Evolutionary conservation across 305 asterid genomes (phyloP), one percentile per base, ranked within the genome.

Genomic region (Ruellia speciosa): DNA sequence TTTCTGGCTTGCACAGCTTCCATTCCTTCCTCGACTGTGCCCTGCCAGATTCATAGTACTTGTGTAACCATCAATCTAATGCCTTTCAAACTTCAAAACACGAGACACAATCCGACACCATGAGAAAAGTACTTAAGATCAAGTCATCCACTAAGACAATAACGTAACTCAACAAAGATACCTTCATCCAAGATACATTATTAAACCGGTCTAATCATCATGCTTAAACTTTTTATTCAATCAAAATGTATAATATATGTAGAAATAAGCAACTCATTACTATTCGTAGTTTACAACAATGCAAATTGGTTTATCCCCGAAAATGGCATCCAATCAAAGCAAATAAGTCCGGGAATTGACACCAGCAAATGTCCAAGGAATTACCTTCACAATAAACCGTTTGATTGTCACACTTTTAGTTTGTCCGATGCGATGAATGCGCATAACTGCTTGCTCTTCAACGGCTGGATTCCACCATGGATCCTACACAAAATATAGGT

Each of bases 401-500:
- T 72, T 88, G 71, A 92, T 88, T 46, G 19, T 61, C 64, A 92
- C 99, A 11, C 68, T 83, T 69, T 86, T 79, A 37, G 89, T 86
- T 72, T 92, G 99, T 66, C 99, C 97, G 48, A 92, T 86, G 45
- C 99, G 96, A 77, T 92, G 97, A 74, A 92, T 87, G 54, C 97
- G 94, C 99, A 92, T 92, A 40, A 92, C 96, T 33, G 99, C 97
- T 73, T 92, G 97, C 51, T 92, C 99, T 77, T 92, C 97, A 40
- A 92, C 97, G 49, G 99, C 99, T 28, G 97, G 96, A 78, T 92
- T 92, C 97, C 99, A 92, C 99, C 97, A 92, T 7, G 99, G 99
- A 78, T 92, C 99, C 98, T 90, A 75, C 66, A 66, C 19, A 15
- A 18, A 54, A 24, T 24, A 24, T 4, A 24, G 31, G 31, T 18